A percentile compares a stretch with the other conserved stretches of the same genome.
Conservation (phyloP, 2,329 filamentous ascomycete species). For the Aureobasidium mangrovei region DNA sequence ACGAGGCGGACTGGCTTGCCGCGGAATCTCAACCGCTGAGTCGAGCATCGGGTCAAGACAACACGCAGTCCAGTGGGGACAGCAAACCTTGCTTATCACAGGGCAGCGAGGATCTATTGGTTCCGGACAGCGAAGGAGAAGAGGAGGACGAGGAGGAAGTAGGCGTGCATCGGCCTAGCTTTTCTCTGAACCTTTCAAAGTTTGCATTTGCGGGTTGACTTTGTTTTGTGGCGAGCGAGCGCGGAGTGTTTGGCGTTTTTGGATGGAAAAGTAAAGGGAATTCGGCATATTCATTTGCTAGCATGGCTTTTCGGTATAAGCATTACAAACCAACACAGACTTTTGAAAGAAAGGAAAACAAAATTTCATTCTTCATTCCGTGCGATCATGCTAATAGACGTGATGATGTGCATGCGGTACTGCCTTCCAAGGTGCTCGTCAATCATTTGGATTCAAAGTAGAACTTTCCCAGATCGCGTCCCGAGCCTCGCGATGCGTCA, state of each 20-base stretch:
- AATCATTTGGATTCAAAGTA: slow-evolving; percentile 45
- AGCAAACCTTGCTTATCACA: slow-evolving; percentile 18
- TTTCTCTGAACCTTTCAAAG: slow-evolving; percentile 30
- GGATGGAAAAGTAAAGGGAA: too few relatives aligned
- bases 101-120: slow-evolving; percentile 40
- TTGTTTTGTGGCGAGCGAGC: background rate
- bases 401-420: background rate
- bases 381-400: background rate
- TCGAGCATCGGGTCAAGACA: slow-evolving; percentile 16
- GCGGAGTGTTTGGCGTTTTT: background rate
- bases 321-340: background rate
- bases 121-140: slow-evolving; percentile 37
- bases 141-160: slow-evolving; percentile 21
- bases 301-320: background rate
- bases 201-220: slow-evolving; percentile 29
- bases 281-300: background rate
- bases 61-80: slow-evolving; percentile 4
- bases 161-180: slow-evolving; percentile 22
- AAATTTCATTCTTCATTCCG: background rate
- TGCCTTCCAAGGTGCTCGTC: background rate
- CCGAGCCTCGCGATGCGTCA: slow-evolving; percentile 25
- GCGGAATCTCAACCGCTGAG: slow-evolving; percentile 19
- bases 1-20: slow-evolving; percentile 21
- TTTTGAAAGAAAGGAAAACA: background rate
- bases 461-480: slow-evolving; percentile 45